Evolutionary conservation across 371 early-diverging fungal genomes (phyloP).

Genomic region (Sporodiniella umbellata): DNA sequence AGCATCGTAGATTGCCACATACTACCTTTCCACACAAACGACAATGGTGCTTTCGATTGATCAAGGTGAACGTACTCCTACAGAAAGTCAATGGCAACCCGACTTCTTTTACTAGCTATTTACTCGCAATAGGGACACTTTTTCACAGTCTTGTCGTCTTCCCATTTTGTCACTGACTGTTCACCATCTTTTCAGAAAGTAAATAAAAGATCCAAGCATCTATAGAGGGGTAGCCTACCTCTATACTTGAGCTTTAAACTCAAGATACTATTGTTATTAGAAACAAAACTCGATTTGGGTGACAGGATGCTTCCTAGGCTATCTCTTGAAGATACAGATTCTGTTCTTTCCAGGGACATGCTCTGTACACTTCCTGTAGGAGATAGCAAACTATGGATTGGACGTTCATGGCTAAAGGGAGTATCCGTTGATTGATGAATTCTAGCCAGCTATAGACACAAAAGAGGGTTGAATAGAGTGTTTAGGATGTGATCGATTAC

Average conservation of each 20-base stretch:
- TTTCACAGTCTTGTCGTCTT: constrained; percentile 52
- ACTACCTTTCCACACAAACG: constrained; percentile 75
- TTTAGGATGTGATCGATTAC: constrained; percentile 27
- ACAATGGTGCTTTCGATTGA: constrained; percentile 77
- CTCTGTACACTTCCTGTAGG: constrained; percentile 20
- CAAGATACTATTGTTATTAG: constrained; percentile 40
- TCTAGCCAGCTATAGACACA: constrained; percentile 37
- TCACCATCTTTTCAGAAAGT: constrained; percentile 58
- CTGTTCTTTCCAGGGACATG: constrained; percentile 24
- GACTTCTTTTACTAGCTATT: constrained; percentile 8
- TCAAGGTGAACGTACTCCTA: constrained; percentile 42
- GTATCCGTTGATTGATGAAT: constrained; percentile 35
- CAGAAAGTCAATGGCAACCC: neutral
- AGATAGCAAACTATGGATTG: neutral
- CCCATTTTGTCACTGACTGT: constrained; percentile 64
- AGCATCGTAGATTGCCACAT: constrained; percentile 61
- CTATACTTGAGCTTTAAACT: constrained; percentile 47
- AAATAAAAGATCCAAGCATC: no score
- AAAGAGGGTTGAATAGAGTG: no score
- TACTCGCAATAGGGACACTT: constrained; percentile 61
- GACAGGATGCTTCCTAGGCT: constrained; percentile 29
- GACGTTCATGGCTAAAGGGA: neutral
- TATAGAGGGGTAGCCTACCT: constrained; percentile 20
- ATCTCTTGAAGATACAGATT: constrained; percentile 38
- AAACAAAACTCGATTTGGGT: constrained; percentile 30